Evolutionary conservation across 2,329 filamentous ascomycete genomes (phyloP).

Genomic region (Colletotrichum sp.): DNA sequence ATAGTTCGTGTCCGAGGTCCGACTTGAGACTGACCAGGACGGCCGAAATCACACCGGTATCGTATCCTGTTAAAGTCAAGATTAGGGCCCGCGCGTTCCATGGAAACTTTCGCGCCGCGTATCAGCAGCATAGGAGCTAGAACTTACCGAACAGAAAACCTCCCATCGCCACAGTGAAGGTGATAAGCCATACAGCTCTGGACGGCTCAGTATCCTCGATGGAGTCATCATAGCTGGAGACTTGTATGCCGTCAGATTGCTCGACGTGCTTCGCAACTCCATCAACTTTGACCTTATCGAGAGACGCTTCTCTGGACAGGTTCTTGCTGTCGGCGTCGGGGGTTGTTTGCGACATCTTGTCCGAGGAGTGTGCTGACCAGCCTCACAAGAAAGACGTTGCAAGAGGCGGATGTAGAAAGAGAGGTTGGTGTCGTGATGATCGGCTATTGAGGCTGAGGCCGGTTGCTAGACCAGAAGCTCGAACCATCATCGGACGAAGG

Average conservation of each 20-base stretch:
- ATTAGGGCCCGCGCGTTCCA: background rate
- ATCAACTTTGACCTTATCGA: background rate
- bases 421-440: background rate
- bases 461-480: background rate
- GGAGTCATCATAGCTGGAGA: slow-evolving; percentile 26
- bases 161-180: slow-evolving; percentile 29
- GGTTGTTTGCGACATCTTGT: background rate
- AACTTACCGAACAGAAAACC: slow-evolving; percentile 29
- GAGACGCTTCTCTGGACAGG: background rate
- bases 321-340: background rate
- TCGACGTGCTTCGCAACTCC: background rate
- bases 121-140: background rate
- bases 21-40: slow-evolving; percentile 47
- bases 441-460: background rate
- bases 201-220: slow-evolving; percentile 29
- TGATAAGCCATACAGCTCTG: slow-evolving; percentile 29
- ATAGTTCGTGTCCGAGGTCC: slow-evolving; percentile 44
- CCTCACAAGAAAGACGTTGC: background rate
- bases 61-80: slow-evolving; percentile 38
- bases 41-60: slow-evolving; percentile 54
- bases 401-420: background rate
- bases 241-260: slow-evolving; percentile 26
- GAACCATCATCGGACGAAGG: background rate
- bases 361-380: background rate
- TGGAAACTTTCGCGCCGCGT: background rate